Evolutionary conservation across 208 protist species (phyloP).

Genomic region (Trypanosoma congolense): DNA sequence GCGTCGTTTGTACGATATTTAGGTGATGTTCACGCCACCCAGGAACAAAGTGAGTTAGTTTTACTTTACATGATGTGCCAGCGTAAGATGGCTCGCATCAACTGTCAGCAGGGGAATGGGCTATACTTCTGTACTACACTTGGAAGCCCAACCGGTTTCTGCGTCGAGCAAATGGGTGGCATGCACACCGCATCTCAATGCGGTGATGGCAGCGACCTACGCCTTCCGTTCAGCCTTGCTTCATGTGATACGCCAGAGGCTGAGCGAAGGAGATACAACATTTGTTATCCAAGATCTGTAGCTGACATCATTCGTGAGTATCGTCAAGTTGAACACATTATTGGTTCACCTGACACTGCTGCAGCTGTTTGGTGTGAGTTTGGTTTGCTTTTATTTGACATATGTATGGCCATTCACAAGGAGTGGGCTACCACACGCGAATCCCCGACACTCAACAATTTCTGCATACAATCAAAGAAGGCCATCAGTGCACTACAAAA

Average conservation of each 20-base stretch:
- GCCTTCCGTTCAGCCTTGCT: not conserved
- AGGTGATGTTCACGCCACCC: slow-evolving; percentile 6
- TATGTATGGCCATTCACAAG: slow-evolving; percentile 77
- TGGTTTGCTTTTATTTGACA: slow-evolving; percentile 77
- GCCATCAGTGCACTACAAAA: slow-evolving; percentile 77
- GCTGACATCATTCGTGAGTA: slow-evolving; percentile 71
- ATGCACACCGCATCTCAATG: not conserved
- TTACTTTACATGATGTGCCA: slow-evolving; percentile 59
- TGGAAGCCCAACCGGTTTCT: not conserved
- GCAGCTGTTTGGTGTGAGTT: slow-evolving; percentile 84
- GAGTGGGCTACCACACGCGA: slow-evolving; percentile 71
- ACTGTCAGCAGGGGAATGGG: not conserved
- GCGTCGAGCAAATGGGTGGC: not conserved
- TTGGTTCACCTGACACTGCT: slow-evolving; percentile 37
- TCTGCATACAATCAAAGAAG: slow-evolving; percentile 64
- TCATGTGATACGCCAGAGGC: not conserved
- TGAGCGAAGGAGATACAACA: not conserved
- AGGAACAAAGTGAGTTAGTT: slow-evolving; percentile 60
- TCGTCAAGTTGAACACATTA: slow-evolving; percentile 73
- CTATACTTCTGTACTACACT: not conserved
- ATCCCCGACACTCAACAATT: slow-evolving; percentile 72
- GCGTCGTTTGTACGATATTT: not conserved
- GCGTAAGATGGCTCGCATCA: slow-evolving; percentile 22
- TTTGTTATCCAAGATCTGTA: slow-evolving; percentile 36
- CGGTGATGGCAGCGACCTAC: not conserved